phyloP scores from a whole-genome alignment of 2,329 filamentous ascomycete genomes.

The Fusarium lateritium region DNA sequence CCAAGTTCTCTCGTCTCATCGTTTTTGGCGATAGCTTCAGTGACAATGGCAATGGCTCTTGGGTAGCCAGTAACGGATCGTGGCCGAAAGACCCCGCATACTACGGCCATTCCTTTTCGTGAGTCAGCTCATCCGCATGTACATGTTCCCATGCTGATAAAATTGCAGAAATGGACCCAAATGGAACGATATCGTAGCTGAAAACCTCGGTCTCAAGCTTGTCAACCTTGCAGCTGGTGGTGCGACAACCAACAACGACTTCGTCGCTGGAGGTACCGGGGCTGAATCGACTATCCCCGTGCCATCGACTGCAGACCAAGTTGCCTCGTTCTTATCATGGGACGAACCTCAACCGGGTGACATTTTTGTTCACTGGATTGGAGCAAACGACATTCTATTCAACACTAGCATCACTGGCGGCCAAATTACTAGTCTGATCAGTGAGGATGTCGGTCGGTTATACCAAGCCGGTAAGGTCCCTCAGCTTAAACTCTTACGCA shows the following conservation, averaged over 20 bases:
- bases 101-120: slow-evolving; percentile 37
- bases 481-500: accelerated
- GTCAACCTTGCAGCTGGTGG: slow-evolving; percentile 35
- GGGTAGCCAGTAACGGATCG: slow-evolving; percentile 34
- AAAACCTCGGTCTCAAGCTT: slow-evolving; percentile 18
- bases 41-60: slow-evolving; percentile 38
- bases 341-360: slow-evolving; percentile 10
- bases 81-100: slow-evolving; percentile 39
- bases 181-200: slow-evolving; percentile 30
- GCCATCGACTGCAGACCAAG: slow-evolving; percentile 28
- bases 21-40: slow-evolving; percentile 43
- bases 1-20: slow-evolving; percentile 10
- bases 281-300: slow-evolving; percentile 24
- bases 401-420: slow-evolving; percentile 32
- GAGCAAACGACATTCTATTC: slow-evolving; percentile 35
- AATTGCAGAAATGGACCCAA: slow-evolving; percentile 13
- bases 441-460: slow-evolving; percentile 11
- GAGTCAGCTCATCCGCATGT: accelerated
- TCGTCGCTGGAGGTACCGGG: slow-evolving; percentile 32
- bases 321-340: slow-evolving; percentile 17
- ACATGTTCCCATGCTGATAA: accelerated
- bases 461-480: slow-evolving; percentile 19
- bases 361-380: slow-evolving; percentile 38
- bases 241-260: slow-evolving; percentile 29
- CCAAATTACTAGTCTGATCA: slow-evolving; percentile 26